phyloP scores from a whole-genome alignment of 208 protist genomes.

The Leishmania aethiopica region DNA sequence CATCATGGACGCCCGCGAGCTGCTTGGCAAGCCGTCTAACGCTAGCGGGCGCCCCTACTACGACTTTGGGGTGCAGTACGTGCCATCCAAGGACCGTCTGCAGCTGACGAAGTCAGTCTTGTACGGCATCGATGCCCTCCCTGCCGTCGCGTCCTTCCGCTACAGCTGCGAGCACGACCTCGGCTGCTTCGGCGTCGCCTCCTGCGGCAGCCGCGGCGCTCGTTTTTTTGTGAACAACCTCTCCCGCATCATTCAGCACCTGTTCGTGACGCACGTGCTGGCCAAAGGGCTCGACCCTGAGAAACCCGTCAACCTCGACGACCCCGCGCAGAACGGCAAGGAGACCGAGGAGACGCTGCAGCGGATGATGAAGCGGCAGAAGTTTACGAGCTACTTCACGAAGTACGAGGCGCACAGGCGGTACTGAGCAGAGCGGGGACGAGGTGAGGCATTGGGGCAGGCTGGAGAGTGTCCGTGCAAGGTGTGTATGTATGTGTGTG shows the following conservation, averaged over 20 bases:
- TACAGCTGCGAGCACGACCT: conserved; percentile 72
- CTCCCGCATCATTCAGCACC: conserved; percentile 71
- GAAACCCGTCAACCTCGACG: conserved; percentile 54
- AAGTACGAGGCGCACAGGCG: conserved; percentile 68
- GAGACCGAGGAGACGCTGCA: conserved; percentile 48
- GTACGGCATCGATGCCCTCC: conserved; percentile 43
- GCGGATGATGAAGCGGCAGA: conserved; percentile 53
- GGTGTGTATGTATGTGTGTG: not conserved
- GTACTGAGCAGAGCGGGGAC: conserved; percentile 27
- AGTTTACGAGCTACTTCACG: conserved; percentile 70
- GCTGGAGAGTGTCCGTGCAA: not conserved
- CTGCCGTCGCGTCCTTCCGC: conserved; percentile 62
- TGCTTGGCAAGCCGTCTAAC: conserved; percentile 25
- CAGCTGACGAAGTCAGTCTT: conserved; percentile 37
- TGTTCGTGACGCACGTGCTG: conserved; percentile 80
- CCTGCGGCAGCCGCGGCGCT: conserved; percentile 63
- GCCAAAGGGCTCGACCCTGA: conserved; percentile 52
- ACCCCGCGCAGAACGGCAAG: conserved; percentile 35
- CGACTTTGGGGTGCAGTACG: conserved; percentile 75
- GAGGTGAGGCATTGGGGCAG: not conserved
- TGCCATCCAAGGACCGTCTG: conserved; percentile 34
- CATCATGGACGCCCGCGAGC: conserved; percentile 62
- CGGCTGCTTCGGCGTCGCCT: conserved; percentile 75
- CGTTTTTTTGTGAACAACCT: conserved; percentile 65
- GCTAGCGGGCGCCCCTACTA: conserved; percentile 32